Base-by-base conservation (phyloP, 371 early-diverging fungal genomes). In the Mortierella sp. region DNA sequence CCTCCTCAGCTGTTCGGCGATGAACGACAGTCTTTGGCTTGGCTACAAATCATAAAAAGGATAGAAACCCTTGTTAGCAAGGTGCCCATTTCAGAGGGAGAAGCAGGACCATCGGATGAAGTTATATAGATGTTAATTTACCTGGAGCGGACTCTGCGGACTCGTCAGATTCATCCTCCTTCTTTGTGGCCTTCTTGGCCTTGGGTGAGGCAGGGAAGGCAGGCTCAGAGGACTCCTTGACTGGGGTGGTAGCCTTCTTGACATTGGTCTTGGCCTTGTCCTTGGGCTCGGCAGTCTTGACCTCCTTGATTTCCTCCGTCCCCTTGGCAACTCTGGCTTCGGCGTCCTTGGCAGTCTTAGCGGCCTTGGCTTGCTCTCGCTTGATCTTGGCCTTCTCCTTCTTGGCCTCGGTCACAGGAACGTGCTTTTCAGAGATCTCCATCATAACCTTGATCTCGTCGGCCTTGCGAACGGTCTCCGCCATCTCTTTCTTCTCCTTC, bases 101-200 rank as follows among this genome's bases (percentile, higher is more conserved):
- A n/a, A n/a, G n/a, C n/a, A n/a, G n/a, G n/a, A n/a, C n/a, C n/a
- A n/a, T n/a, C n/a, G n/a, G n/a, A n/a, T n/a, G n/a, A n/a, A n/a
- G n/a, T n/a, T n/a, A n/a, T n/a, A n/a, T n/a, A 9, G 7, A 55
- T 4, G 16, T 31, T 55, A 8, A 31, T 4, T 29, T 55, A 55
- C 55, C 55, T 31, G 34, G 31, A 7, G 34, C 13, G 11, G 34
- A 43, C 4, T 70, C 44, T 11, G 29, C 19, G 10, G 44, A 22
- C 24, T 55, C 64, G 7, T 64, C 67, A 14, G 77, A 66, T 39
- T 65, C 11, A 4, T 47, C n/a, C 19, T 45, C 65, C 13, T 71
- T 52, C 47, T 41, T 66, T 47, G 29, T 22, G 37, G 52, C 66
- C 43, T 72, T 55, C 37, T 75, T 63, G 72, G 26, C 37, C 68